Evolutionary conservation across 2,329 filamentous ascomycete genomes (phyloP).

Genomic region (Aureobasidium leucospermi): DNA sequence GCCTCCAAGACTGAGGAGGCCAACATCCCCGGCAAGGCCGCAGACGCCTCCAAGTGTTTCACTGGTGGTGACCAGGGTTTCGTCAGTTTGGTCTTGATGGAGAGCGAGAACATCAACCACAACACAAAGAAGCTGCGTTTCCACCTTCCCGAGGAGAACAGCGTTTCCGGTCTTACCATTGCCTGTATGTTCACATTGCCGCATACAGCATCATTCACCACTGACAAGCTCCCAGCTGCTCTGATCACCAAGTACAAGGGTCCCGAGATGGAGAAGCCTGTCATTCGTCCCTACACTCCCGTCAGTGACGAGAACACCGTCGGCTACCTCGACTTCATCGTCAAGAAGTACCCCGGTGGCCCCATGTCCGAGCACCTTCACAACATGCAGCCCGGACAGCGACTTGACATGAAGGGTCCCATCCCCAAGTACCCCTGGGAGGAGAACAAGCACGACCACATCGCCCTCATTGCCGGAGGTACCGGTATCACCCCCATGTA

Average conservation of each 20-base stretch:
- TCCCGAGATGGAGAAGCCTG: slow-evolving; percentile 73
- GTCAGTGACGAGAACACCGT: slow-evolving; percentile 70
- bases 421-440: slow-evolving; percentile 89
- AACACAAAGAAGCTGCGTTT: slow-evolving; percentile 94
- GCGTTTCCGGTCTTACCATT: slow-evolving; percentile 73
- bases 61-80: slow-evolving; percentile 87
- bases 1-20: slow-evolving; percentile 28
- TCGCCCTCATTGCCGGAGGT: slow-evolving; percentile 82
- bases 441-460: slow-evolving; percentile 86
- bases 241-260: slow-evolving; percentile 89
- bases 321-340: slow-evolving; percentile 78
- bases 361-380: slow-evolving; percentile 90
- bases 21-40: slow-evolving; percentile 33
- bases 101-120: slow-evolving; percentile 75
- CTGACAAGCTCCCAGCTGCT: slow-evolving; percentile 45
- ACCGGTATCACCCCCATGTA: slow-evolving; percentile 98
- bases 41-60: slow-evolving; percentile 47
- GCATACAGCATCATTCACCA: neutral
- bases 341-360: slow-evolving; percentile 87
- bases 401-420: slow-evolving; percentile 87
- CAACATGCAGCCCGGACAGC: slow-evolving; percentile 71
- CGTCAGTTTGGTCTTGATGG: slow-evolving; percentile 70
- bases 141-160: slow-evolving; percentile 73
- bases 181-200: slow-evolving; percentile 50
- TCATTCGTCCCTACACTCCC: slow-evolving; percentile 88